phyloP scores from a whole-genome alignment of 208 protist species.

The Crithidia bombi region DNA sequence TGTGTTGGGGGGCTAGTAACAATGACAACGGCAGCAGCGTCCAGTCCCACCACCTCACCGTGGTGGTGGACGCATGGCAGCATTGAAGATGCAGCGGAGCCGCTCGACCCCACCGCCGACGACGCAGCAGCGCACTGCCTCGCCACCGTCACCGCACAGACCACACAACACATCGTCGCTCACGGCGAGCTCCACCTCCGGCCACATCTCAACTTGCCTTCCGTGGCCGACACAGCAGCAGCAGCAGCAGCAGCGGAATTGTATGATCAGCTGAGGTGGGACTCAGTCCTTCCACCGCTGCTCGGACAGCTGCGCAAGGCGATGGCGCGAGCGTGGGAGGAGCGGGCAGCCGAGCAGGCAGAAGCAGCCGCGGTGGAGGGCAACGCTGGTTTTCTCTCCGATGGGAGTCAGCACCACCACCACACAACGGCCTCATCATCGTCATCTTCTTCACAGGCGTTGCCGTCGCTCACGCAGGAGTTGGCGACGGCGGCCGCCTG shows the following conservation, averaged over 20 bases:
- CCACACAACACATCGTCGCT: conserved; percentile 9
- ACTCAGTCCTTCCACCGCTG: conserved; percentile 17
- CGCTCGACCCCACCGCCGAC: conserved; percentile 43
- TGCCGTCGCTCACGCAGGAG: conserved; percentile 1
- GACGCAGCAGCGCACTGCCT: conserved; percentile 32
- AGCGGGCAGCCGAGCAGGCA: conserved; percentile 41
- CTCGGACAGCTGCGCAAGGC: conserved; percentile 38
- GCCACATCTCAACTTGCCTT: background rate
- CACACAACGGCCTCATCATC: background rate
- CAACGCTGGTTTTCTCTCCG: background rate
- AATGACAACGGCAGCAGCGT: conserved; percentile 10
- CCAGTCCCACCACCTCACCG: background rate
- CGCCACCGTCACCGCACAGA: conserved; percentile 21
- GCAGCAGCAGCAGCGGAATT: background rate
- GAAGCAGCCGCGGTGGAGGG: conserved; percentile 20
- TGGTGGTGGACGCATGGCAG: conserved; percentile 71
- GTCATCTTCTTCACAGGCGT: background rate
- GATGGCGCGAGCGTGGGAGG: conserved; percentile 43
- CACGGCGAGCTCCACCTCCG: background rate
- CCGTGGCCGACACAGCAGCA: background rate
- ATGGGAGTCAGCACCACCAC: background rate
- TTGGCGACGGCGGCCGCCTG: background rate
- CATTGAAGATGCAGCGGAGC: conserved; percentile 47
- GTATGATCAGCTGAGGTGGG: conserved; percentile 13
- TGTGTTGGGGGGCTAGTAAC: no score